A percentile compares a stretch with the other conserved stretches of the same genome.
phyloP scores from a whole-genome alignment of 352 stramenopile species.

The Phytophthora ramorum region DNA sequence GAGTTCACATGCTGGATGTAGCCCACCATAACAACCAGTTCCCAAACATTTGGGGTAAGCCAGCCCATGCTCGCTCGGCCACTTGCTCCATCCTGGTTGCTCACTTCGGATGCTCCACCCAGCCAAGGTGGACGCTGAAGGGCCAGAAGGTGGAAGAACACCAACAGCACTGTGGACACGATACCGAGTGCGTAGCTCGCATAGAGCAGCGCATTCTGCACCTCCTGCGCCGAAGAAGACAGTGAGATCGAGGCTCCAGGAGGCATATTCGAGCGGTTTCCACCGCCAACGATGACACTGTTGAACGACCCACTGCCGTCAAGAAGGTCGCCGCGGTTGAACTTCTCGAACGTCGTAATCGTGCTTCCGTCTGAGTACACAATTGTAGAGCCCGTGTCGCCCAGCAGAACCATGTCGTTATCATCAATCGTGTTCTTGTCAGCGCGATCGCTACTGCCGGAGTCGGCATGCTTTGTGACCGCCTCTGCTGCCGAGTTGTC shows the following conservation, averaged over 20 bases:
- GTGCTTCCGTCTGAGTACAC: conserved; percentile 46
- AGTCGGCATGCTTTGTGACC: conserved; percentile 32
- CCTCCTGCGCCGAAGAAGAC: conserved; percentile 45
- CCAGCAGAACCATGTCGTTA: conserved; percentile 33
- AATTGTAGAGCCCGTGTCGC: conserved; percentile 42
- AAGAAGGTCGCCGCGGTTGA: conserved; percentile 29
- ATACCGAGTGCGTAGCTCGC: conserved; percentile 57
- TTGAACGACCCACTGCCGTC: conserved; percentile 31
- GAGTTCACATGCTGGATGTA: conserved; percentile 80
- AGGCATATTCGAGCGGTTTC: conserved; percentile 54
- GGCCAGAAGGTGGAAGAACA: conserved; percentile 67
- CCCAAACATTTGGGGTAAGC: conserved; percentile 73
- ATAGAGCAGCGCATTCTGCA: conserved; percentile 61
- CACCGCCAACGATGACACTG: conserved; percentile 54
- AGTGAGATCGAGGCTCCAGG: conserved; percentile 68
- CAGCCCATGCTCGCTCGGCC: conserved; percentile 36
- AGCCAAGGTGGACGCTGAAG: conserved; percentile 55
- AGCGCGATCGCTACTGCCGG: conserved; percentile 25
- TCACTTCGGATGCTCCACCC: conserved; percentile 23
- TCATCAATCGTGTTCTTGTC: conserved; percentile 30
- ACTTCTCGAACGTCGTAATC: conserved; percentile 48
- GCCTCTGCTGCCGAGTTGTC: conserved; percentile 34
- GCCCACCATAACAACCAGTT: conserved; percentile 61
- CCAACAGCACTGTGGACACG: conserved; percentile 50
- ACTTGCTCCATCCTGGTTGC: conserved; percentile 22